phyloP scores from a whole-genome alignment of 2,329 filamentous ascomycete species.

The Teratosphaeria destructans region DNA sequence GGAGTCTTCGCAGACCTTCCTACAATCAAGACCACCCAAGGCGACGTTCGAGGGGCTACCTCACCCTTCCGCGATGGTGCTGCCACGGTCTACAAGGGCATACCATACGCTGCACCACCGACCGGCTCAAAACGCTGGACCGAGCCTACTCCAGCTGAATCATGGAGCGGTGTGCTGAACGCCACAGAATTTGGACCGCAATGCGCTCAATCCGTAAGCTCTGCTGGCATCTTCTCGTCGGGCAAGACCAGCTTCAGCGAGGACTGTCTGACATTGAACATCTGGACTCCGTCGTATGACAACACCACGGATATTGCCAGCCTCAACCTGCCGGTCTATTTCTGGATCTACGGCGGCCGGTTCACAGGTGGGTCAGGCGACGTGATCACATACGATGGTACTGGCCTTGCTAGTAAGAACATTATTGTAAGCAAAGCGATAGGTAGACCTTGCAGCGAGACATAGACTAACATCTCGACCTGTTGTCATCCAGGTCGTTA shows the following conservation, averaged over 20 bases:
- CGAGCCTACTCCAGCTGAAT: not conserved
- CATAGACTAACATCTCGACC: too few species aligned
- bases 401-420: conserved; percentile 27
- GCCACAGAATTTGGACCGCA: not conserved
- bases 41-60: not conserved
- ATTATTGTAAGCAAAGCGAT: conserved; percentile 29
- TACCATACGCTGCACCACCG: not conserved
- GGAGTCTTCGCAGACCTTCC: not conserved
- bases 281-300: conserved; percentile 28
- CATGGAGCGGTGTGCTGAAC: not conserved
- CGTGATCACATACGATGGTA: conserved; percentile 37
- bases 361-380: conserved; percentile 33
- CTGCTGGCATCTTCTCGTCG: not conserved
- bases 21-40: not conserved
- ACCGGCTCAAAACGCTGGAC: not conserved
- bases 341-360: conserved; percentile 39
- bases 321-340: conserved; percentile 35
- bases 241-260: conserved; percentile 6
- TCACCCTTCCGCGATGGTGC: not conserved
- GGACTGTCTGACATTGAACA: conserved; percentile 31
- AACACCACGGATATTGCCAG: conserved; percentile 6
- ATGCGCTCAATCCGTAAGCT: not conserved
- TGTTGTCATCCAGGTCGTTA: conserved; percentile 23
- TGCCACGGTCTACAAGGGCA: not conserved
- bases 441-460: too few species aligned